Base-by-base conservation (phyloP, 345 rosid species). In the Punica granatum region DNA sequence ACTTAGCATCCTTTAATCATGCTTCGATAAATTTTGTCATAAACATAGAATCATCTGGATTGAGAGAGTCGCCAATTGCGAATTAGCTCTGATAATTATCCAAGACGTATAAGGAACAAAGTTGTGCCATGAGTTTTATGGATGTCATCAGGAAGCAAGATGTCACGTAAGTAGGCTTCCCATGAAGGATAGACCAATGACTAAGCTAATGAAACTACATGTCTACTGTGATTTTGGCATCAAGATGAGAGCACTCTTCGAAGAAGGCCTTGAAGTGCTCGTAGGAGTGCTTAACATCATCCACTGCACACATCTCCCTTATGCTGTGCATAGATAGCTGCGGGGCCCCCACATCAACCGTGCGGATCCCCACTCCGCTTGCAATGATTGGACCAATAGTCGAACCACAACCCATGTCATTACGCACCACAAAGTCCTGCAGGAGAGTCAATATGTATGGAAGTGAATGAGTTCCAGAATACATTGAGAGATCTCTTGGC, bases 251-350 rank as follows among this genome's bases (percentile, higher is more conserved):
- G 76, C 82, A 79, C 33, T 86, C 96, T 63, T 69, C 73, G 79
- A 89, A 94, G 66, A 85, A 91, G 67, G 93, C 98, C 88, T 85
- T 91, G 87, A 94, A 94, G 72, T 91, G 97, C 70, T 86, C 78
- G n/a, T 88, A 91, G 0, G 99, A 82, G 69, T 89, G 81, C 68
- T 80, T 71, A 66, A 93, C 85, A 15, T 93, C 98, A 70, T 90
- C 96, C 0, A 84, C 90, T 3, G 91, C 95, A 74, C 97, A 94
- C 97, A 91, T 89, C 75, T 94, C 99, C 37, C 99, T 78, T 59
- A 91, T 91, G 75, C 99, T 94, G 77, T 94, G 99, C 99, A 94
- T 94, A 0, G 97, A 91, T 61, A 91, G 80, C 70, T 91, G 99
- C 0, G 99, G 99, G 23, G 97, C 96, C 26, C 99, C 99, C 0